phyloP scores from a whole-genome alignment of 179 eudicot species.

The Drosera spatulata region DNA sequence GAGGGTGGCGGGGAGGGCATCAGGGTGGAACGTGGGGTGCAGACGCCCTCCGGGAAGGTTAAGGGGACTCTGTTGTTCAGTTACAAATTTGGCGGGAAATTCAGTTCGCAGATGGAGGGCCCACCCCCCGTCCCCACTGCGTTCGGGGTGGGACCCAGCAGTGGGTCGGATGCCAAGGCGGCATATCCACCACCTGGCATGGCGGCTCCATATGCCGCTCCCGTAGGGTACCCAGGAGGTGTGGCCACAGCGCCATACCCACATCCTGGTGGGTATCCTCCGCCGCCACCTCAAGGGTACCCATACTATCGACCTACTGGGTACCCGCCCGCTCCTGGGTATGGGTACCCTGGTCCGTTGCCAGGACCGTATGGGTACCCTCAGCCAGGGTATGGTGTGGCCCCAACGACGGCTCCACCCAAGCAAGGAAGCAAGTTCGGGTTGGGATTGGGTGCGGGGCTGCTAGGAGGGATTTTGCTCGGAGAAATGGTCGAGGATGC shows the following conservation, averaged over 20 bases:
- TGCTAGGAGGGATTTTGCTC: slow-evolving; percentile 11
- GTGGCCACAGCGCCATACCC: neutral
- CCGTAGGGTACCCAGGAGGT: neutral
- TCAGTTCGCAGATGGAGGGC: slow-evolving; percentile 1
- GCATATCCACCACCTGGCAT: neutral
- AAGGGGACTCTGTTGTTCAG: slow-evolving; percentile 9
- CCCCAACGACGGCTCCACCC: neutral
- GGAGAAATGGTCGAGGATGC: slow-evolving; percentile 12
- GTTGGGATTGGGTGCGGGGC: slow-evolving; percentile 7
- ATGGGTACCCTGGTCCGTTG: slow-evolving; percentile 1
- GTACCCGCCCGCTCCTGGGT: neutral
- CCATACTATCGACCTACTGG: neutral
- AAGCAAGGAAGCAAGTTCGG: slow-evolving; percentile 1
- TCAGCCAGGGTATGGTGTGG: neutral
- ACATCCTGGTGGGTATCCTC: neutral
- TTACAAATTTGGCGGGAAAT: slow-evolving; percentile 7
- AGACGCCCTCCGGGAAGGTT: slow-evolving; percentile 4
- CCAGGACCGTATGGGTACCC: neutral
- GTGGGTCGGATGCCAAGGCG: neutral
- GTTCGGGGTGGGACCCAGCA: neutral
- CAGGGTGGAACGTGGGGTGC: slow-evolving; percentile 8
- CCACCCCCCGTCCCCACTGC: neutral
- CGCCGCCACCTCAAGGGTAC: slow-evolving; percentile 1
- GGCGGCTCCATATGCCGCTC: neutral
- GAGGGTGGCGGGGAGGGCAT: slow-evolving; percentile 1